Evolutionary conservation across 2,329 filamentous ascomycete species (phyloP), one percentile per base, ranked within the genome.

Genomic region (Venturia carpophila): DNA sequence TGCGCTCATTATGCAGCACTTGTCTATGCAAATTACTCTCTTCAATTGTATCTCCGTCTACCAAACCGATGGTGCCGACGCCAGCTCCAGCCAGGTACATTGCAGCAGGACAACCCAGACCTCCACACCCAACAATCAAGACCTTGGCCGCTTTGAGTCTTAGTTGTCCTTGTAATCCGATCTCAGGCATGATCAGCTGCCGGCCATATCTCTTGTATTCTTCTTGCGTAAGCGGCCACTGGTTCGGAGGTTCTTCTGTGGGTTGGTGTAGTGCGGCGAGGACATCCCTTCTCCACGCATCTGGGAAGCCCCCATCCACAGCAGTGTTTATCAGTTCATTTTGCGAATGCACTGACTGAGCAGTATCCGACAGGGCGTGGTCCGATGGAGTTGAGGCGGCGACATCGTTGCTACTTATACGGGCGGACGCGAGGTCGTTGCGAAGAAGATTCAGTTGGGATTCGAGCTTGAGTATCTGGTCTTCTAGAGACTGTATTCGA

Each of bases 41-140:
- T 73, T 97, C 94, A 39, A 99, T 93, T 0, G 80, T 81, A 75
- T 99, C 94, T 3, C 89, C 92, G 73, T 99, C 94, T 30, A 94
- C 84, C 9, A 99, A 79, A 0, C 93, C 92, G 21, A 99, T 76
- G 0, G 82, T 89, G 10, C 92, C 92, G 0, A 97, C 83, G 0
- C 94, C 94, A 1, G 94, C 90, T 27, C 91, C 93, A 11, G 92
- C 91, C 1, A 99, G 84, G 73, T 99, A 99, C n/a, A 90, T 84
- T 0, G 92, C 90, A 15, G 94, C 92, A 13, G 94, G 94, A 73
- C 91, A 97, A 13, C 94, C 94, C 15, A 99, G 79, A 0, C 94
- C 94, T 6, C 94, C 94, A 1, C 90, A 87, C 13, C 94, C 94
- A 30, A 99, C 83, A 60, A 99, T 81, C 9, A 97, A 82, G 5